Conservation (phyloP, 2,329 filamentous ascomycete genomes). For the Fusarium cicatricum region DNA sequence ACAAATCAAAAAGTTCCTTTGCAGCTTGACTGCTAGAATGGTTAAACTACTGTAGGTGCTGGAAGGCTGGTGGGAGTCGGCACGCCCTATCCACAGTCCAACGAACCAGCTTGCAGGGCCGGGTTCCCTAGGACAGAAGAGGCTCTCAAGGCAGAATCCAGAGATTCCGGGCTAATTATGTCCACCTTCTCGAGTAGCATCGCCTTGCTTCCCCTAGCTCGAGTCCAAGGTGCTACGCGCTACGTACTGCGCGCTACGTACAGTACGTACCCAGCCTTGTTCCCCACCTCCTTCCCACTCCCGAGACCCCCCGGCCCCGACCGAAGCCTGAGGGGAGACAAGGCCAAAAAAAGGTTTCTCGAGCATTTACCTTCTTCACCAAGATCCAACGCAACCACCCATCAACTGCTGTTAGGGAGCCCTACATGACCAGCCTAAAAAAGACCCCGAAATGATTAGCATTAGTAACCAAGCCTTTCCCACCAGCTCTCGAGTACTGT, state of each 20-base stretch:
- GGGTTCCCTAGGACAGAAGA: constrained; percentile 7
- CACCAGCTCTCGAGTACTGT: constrained; percentile 22
- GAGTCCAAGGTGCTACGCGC: background rate
- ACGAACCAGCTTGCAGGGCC: constrained; percentile 12
- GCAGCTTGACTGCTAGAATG: background rate
- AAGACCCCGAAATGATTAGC: constrained; percentile 16
- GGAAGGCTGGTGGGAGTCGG: background rate
- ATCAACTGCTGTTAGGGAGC: background rate
- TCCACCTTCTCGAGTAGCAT: constrained; percentile 30
- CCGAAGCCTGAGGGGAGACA: background rate
- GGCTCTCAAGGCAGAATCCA: constrained; percentile 32
- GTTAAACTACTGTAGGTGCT: too few relatives aligned
- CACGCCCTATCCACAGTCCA: background rate
- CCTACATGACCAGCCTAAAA: constrained; percentile 9
- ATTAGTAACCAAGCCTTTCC: constrained; percentile 8
- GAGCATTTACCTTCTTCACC: background rate
- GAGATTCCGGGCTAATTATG: constrained; percentile 27
- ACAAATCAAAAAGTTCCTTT: constrained; percentile 20
- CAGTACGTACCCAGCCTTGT: too few relatives aligned
- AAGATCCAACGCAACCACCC: constrained; percentile 21
- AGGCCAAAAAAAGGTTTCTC: constrained; percentile 13
- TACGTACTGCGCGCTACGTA: too few relatives aligned
- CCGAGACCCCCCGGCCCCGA: background rate
- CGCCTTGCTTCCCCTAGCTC: constrained; percentile 23
- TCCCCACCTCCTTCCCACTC: background rate